Base-by-base conservation (phyloP, 257 asterid genomes). In the Linaria vulgaris region DNA sequence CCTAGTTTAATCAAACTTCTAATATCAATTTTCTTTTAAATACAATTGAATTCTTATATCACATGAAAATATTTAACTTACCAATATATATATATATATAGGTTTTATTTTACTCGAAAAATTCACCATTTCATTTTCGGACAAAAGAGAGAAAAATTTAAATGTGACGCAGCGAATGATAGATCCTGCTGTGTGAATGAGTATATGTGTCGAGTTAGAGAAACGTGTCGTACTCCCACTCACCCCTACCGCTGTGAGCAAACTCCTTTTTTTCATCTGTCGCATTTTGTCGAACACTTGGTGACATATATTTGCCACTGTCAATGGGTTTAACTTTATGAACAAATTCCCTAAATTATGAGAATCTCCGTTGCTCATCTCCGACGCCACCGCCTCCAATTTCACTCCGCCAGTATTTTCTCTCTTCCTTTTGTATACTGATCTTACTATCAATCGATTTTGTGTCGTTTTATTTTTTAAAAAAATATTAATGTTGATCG, bases 351-450 rank as follows among this genome's bases (percentile, higher is more conserved):
- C n/a, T 46, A 3, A 61, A 19, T 51, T 16, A 81, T 79, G 87
- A 81, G 69, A 79, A 73, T 71, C 71, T 41, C 79, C 43, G 59
- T 63, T 61, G 70, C 66, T 16, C 46, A 52, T 57, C 70, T 83
- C 56, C 79, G 63, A 56, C 82, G 85, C 46, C 76, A 67, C 52
- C 72, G 72, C 59, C 47, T n/a, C 51, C 59, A 71, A n/a, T 19
- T 74, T 71, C 74, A 64, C 50, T 74, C 76, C 61, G 27, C 81
- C 56, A 41, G 87, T 84, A 84, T 72, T 63, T 66, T 22, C 74
- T 10, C 23, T 20, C 45, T 56, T 14, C 19, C n/a, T 22, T 27
- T 44, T 58, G 48, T 53, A 24, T 37, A 2, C 34, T 17, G 30
- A 57, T 69, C 24, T 6, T 12, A n/a, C n/a, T n/a, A n/a, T n/a